Base-by-base conservation (phyloP, 2,329 filamentous ascomycete genomes). In the Trichoderma sp. region DNA sequence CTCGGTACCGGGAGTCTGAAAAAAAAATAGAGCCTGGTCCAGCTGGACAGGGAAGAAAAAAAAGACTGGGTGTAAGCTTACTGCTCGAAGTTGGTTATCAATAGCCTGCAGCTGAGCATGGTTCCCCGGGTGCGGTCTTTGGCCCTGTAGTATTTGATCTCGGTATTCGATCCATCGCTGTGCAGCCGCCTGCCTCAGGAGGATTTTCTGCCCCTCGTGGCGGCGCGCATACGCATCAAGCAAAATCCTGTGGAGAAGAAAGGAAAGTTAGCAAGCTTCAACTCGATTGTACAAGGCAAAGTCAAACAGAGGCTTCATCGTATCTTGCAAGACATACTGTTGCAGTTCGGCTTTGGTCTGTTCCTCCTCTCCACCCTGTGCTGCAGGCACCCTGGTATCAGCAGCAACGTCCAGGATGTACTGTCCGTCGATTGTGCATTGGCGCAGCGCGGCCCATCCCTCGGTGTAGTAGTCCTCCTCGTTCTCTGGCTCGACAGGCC, bases 151-250 rank as follows among this genome's bases (percentile, higher is more conserved):
- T 67, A 89, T 80, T 51, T 81, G 77, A 46, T 85, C 82, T 69
- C 88, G 82, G 75, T 82, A 83, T 69, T 84, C 81, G 69, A 89
- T 77, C 87, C 88, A 90, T 73, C 83, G 79, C 77, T 88, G 86
- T 43, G 86, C 87, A 32, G 87, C 87, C 30, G 80, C 81, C 75
- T 90, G 88, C 39, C 87, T 83, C 69, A 88, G 80, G 72, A 86
- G 88, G 72, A 90, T 90, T 80, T 89, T 90, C 72, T 89, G 87
- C 32, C 81, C 87, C 74, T 89, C 86, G 77, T 90, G 88, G 63
- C 88, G 83, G 73, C 88, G 83, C 10, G 87, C 82, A 73, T 84
- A 88, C 26, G 87, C 86, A 73, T 90, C 88, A 51, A 90, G 81
- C 59, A 85, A 79, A 69, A 89, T 82, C 73, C 87, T 89, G 70